Conservation (phyloP, 371 early-diverging fungal genomes). For the Apophysomyces ossiformis region DNA sequence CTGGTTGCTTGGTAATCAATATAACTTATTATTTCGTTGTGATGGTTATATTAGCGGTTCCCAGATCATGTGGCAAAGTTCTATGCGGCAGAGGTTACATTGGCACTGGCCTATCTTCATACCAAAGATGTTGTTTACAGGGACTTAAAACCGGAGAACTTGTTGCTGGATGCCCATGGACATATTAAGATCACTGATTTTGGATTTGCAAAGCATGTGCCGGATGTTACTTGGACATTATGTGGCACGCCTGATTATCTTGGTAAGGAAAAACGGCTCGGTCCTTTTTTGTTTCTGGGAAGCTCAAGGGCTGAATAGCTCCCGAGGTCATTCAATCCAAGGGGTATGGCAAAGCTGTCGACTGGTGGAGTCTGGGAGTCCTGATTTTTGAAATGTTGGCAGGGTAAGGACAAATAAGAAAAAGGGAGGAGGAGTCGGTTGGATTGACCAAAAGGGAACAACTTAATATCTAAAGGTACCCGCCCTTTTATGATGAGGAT, state of each 20-base stretch:
- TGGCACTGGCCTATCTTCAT: slow-evolving; percentile 90
- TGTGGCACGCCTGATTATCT: slow-evolving; percentile 99
- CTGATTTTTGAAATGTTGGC: slow-evolving; percentile 75
- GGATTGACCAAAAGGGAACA: neutral
- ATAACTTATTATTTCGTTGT: neutral
- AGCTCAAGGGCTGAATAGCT: slow-evolving; percentile 74
- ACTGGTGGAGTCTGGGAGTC: slow-evolving; percentile 98
- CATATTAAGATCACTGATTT: slow-evolving; percentile 99
- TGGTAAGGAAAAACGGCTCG: slow-evolving; percentile 14
- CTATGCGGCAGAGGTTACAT: slow-evolving; percentile 76
- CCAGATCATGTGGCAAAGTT: slow-evolving; percentile 89
- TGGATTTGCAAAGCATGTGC: slow-evolving; percentile 97
- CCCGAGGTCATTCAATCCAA: slow-evolving; percentile 97
- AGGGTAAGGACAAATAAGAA: slow-evolving; percentile 24
- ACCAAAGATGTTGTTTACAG: slow-evolving; percentile 89
- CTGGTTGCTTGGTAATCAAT: too few relatives aligned
- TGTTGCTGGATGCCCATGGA: slow-evolving; percentile 89
- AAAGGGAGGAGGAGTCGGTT: neutral
- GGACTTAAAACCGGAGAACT: slow-evolving; percentile 95
- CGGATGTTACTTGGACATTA: slow-evolving; percentile 94
- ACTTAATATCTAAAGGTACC: slow-evolving; percentile 68
- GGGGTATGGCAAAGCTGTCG: slow-evolving; percentile 96
- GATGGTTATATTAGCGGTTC: slow-evolving; percentile 64
- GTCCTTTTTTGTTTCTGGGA: too few relatives aligned
- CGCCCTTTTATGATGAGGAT: slow-evolving; percentile 97